phyloP scores from a whole-genome alignment of 2,329 filamentous ascomycete genomes.

The Fusarium nematophilum region DNA sequence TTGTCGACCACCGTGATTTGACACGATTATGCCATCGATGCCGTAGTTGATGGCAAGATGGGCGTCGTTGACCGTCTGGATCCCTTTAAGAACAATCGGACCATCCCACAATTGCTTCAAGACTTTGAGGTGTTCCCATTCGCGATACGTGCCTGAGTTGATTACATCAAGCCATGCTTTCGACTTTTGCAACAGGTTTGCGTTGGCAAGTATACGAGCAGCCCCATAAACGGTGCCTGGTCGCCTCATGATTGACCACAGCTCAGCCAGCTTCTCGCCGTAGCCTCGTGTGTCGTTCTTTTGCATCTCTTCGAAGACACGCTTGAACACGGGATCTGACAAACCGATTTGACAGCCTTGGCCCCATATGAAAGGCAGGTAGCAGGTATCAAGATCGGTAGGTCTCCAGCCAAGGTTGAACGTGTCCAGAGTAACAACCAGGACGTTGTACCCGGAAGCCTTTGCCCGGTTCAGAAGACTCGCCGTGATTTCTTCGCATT shows the following conservation, averaged over 20 bases:
- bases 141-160: constrained; percentile 57
- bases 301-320: constrained; percentile 28
- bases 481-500: constrained; percentile 71
- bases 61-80: constrained; percentile 55
- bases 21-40: constrained; percentile 54
- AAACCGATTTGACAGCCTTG: constrained; percentile 72
- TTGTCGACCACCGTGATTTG: constrained; percentile 57
- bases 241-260: constrained; percentile 33
- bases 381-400: constrained; percentile 72
- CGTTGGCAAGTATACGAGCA: constrained; percentile 31
- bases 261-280: constrained; percentile 25
- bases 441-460: constrained; percentile 69
- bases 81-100: constrained; percentile 56
- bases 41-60: constrained; percentile 51
- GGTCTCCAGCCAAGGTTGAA: constrained; percentile 77
- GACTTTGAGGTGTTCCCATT: constrained; percentile 71
- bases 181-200: constrained; percentile 25
- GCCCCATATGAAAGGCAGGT: constrained; percentile 68
- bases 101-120: constrained; percentile 71
- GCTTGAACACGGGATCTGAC: constrained; percentile 71
- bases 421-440: constrained; percentile 80
- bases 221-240: constrained; percentile 38
- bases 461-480: constrained; percentile 72
- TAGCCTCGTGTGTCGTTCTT: constrained; percentile 27
- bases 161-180: constrained; percentile 41